Evolutionary conservation across 2,329 filamentous ascomycete species (phyloP).

Genomic region (Aureobasidium sp.): DNA sequence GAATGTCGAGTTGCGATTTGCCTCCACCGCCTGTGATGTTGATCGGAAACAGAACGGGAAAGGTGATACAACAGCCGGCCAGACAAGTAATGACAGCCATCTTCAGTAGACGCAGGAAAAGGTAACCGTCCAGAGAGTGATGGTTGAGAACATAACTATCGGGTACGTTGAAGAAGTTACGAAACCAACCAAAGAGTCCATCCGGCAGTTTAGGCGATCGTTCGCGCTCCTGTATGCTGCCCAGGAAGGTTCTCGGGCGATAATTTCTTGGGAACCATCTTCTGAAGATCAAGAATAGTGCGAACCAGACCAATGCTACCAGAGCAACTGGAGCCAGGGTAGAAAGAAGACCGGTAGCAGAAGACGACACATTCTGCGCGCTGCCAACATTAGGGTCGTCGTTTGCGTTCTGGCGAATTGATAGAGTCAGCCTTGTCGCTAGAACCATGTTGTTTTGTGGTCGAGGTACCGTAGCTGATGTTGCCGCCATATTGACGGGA

Average conservation of each 20-base stretch:
- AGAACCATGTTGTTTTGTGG: background rate
- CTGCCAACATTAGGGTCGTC: conserved; percentile 21
- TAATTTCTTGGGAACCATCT: conserved; percentile 38
- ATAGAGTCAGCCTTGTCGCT: background rate
- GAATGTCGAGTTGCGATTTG: conserved; percentile 60
- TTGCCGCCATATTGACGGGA: background rate
- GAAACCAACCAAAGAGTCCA: conserved; percentile 34
- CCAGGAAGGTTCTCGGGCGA: conserved; percentile 37
- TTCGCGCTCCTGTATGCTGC: conserved; percentile 34
- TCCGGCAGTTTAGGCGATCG: conserved; percentile 32
- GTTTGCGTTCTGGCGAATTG: conserved; percentile 14
- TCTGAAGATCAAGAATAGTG: conserved; percentile 35
- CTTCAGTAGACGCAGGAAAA: conserved; percentile 82
- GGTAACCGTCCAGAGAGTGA: conserved; percentile 84
- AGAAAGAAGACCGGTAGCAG: conserved; percentile 27
- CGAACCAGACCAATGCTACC: conserved; percentile 27
- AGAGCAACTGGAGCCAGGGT: conserved; percentile 29
- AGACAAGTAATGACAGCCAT: conserved; percentile 71
- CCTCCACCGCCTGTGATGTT: conserved; percentile 71
- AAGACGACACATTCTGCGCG: conserved; percentile 16
- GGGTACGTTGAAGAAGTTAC: conserved; percentile 44
- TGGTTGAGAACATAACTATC: conserved; percentile 82
- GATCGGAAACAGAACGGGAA: conserved; percentile 81
- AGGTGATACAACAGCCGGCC: conserved; percentile 74
- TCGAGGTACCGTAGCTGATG: conserved; percentile 5